Percentiles rank a stretch among this genome's conserved stretches.
These are phyloP conservation scores for Aspergillus taichungensis DNA, from an alignment of 495 filamentous ascomycete species.

Conservation along the genomic window DNA sequence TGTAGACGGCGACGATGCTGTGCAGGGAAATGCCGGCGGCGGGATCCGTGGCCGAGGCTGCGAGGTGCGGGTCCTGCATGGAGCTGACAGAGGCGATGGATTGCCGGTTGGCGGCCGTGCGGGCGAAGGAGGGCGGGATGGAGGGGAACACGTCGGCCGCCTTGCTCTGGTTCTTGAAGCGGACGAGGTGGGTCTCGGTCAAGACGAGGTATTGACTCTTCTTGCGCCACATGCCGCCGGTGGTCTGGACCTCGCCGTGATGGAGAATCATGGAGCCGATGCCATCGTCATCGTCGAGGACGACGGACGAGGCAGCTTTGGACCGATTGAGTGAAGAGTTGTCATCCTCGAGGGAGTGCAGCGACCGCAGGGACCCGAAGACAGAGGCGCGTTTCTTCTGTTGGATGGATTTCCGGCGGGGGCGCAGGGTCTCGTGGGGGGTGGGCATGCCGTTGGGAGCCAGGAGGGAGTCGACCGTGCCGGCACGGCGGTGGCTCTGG, in stretches of 20 bases:
- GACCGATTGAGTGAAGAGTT: conserved; percentile 30
- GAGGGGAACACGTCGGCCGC: conserved; percentile 57
- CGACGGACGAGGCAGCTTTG: conserved; percentile 24
- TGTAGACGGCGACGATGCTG: conserved; percentile 69
- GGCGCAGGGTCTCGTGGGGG: conserved; percentile 22
- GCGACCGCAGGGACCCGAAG: conserved; percentile 50
- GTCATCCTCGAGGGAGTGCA: conserved; percentile 43
- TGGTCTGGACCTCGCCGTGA: conserved; percentile 72
- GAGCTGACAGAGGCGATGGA: conserved; percentile 54
- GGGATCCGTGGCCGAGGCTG: conserved; percentile 36
- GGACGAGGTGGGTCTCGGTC: conserved; percentile 72
- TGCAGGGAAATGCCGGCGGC: conserved; percentile 53
- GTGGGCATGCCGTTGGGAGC: conserved; percentile 13
- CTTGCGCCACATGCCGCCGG: conserved; percentile 70
- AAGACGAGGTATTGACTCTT: conserved; percentile 89
- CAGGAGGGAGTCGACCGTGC: conserved; percentile 21
- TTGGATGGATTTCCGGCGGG: conserved; percentile 32
- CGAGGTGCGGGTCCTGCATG: conserved; percentile 50
- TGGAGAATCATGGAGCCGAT: conserved; percentile 47
- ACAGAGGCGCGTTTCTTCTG: conserved; percentile 44
- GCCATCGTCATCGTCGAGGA: conserved; percentile 22
- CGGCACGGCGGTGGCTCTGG: conserved; percentile 19
- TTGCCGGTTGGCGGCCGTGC: conserved; percentile 36
- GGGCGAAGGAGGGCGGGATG: conserved; percentile 37
- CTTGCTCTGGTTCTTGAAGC: conserved; percentile 67